Percentiles rank a stretch among this genome's conserved stretches.
Conservation (phyloP, 495 filamentous ascomycete genomes). For the Trichocladium uniseriatum region DNA sequence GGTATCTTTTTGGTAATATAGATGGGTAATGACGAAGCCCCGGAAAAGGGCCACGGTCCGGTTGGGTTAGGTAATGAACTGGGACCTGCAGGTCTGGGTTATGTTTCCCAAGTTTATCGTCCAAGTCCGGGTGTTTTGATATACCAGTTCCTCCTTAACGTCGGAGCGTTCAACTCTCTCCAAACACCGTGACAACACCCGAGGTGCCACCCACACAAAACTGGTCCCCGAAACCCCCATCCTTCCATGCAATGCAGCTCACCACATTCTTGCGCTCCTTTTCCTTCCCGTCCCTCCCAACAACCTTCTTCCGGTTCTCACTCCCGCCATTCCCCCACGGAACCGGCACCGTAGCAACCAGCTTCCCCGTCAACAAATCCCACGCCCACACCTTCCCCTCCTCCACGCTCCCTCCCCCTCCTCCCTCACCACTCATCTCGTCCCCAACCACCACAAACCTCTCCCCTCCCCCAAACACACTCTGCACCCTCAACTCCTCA, state of each 20-base stretch:
- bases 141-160: background rate
- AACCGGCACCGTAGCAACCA: constrained; percentile 51
- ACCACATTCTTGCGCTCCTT: constrained; percentile 45
- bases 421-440: constrained; percentile 38
- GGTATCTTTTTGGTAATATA: background rate
- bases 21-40: background rate
- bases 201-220: constrained; percentile 47
- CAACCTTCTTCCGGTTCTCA: constrained; percentile 34
- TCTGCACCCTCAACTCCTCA: constrained; percentile 60
- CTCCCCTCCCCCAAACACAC: constrained; percentile 63
- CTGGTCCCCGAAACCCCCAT: constrained; percentile 51
- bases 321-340: constrained; percentile 49
- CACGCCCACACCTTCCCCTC: constrained; percentile 71
- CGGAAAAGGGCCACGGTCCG: background rate
- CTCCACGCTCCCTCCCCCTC: constrained; percentile 26
- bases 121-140: background rate
- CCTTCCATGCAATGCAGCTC: constrained; percentile 63
- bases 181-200: constrained; percentile 47
- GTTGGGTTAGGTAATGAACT: background rate
- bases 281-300: constrained; percentile 43
- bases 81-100: no score
- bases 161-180: constrained; percentile 22
- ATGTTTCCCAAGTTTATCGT: background rate
- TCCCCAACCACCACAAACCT: constrained; percentile 74
- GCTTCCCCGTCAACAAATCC: constrained; percentile 73